Evolutionary conservation across 768 basidiomycete genomes (phyloP).

Genomic region (Xerocomellus dryophilus): DNA sequence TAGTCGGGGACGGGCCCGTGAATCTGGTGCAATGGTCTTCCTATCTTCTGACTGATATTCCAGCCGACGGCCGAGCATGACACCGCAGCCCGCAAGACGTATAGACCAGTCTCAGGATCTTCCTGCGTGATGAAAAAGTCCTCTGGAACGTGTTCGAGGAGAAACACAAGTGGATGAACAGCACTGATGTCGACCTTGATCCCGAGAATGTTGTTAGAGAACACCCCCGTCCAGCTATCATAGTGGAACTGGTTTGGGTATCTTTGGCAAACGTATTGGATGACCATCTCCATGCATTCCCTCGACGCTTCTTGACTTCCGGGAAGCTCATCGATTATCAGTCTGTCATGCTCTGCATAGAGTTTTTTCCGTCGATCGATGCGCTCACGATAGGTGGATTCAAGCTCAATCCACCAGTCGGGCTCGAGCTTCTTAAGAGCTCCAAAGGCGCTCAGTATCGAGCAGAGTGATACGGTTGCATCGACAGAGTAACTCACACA

Average conservation of each 20-base stretch:
- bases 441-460: slow-evolving; percentile 4
- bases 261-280: slow-evolving; percentile 55
- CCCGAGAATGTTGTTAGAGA: slow-evolving; percentile 44
- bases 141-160: slow-evolving; percentile 52
- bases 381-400: slow-evolving; percentile 46
- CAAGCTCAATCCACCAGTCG: slow-evolving; percentile 57
- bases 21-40: slow-evolving; percentile 44
- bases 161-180: slow-evolving; percentile 39
- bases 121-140: slow-evolving; percentile 46
- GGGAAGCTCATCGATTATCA: slow-evolving; percentile 44
- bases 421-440: slow-evolving; percentile 49
- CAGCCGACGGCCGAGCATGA: slow-evolving; percentile 49
- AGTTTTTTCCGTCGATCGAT: slow-evolving; percentile 42
- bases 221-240: slow-evolving; percentile 33
- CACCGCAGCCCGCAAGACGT: slow-evolving; percentile 45
- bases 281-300: slow-evolving; percentile 54
- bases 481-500: slow-evolving; percentile 38
- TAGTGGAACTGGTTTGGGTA: slow-evolving; percentile 53
- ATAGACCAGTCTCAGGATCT: slow-evolving; percentile 43
- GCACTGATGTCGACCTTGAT: slow-evolving; percentile 27
- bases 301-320: slow-evolving; percentile 47
- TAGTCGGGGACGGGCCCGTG: slow-evolving; percentile 50
- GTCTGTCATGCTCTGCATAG: slow-evolving; percentile 37
- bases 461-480: background rate
- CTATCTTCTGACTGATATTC: slow-evolving; percentile 47